These are phyloP conservation scores for Calonectria pauciramosa DNA, from an alignment of 2,329 filamentous ascomycete genomes.

Conservation along the genomic window DNA sequence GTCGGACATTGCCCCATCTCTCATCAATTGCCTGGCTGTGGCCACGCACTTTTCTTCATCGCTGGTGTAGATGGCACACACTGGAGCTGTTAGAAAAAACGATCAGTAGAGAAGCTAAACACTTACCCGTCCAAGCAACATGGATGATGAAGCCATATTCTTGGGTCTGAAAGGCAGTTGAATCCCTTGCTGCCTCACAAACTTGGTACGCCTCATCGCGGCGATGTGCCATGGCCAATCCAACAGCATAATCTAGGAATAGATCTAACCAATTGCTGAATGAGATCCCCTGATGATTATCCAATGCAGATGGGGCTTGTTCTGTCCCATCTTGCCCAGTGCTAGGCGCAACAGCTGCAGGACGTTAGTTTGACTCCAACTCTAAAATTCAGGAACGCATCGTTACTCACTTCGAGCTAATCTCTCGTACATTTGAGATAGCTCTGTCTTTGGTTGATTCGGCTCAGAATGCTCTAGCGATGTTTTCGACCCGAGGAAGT, in stretches of 20 bases:
- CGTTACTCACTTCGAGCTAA: conserved; percentile 64
- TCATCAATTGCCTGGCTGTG: conserved; percentile 86
- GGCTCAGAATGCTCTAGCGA: conserved; percentile 36
- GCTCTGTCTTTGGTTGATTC: conserved; percentile 55
- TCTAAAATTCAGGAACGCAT: background rate
- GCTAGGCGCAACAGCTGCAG: conserved; percentile 51
- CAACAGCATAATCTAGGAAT: conserved; percentile 88
- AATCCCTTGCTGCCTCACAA: conserved; percentile 82
- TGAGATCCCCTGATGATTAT: conserved; percentile 79
- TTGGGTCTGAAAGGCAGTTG: conserved; percentile 84
- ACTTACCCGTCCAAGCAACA: conserved; percentile 80
- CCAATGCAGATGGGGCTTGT: conserved; percentile 50
- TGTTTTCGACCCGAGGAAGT: conserved; percentile 62
- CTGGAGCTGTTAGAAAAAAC: conserved; percentile 55
- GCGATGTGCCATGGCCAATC: conserved; percentile 77
- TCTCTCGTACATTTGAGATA: conserved; percentile 69
- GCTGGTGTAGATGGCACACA: conserved; percentile 84
- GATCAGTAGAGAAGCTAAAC: background rate
- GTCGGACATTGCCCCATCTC: conserved; percentile 84
- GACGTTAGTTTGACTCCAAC: background rate
- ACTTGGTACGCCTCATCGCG: conserved; percentile 82
- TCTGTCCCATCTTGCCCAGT: conserved; percentile 38
- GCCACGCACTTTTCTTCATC: conserved; percentile 83
- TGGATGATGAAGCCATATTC: conserved; percentile 80
- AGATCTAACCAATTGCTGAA: conserved; percentile 91